Evolutionary conservation across 257 asterid species (phyloP), one percentile per base, ranked within the genome.

Genomic region (Prunella vulgaris): DNA sequence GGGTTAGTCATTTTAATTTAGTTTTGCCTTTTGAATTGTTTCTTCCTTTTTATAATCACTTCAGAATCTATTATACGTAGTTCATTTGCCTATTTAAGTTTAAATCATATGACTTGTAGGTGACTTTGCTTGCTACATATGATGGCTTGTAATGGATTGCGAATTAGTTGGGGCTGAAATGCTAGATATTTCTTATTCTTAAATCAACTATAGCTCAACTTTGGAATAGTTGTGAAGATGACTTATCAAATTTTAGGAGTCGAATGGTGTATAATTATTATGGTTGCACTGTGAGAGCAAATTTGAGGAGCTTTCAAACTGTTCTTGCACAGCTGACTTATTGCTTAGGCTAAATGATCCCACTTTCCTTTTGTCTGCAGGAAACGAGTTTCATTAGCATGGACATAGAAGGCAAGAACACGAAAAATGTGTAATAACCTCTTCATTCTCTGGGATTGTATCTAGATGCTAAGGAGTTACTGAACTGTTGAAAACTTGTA

Each of bases 1-100:
- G 95, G 96, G 90, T 90, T 78, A 90, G 95, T 71, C 64, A 20
- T 49, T 62, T 54, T 73, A 51, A 18, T 51, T 18, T 51, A 20
- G 3, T 46, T 44, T 35, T 25, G 49, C 67, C 52, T 53, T 68
- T 62, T 64, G 77, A 57, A 61, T 71, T 10, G 20, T 49, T 51
- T 51, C 3, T 14, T 38, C 5, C n/a, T n/a, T 46, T n/a, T 51
- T 18, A n/a, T 51, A 18, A 51, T 20, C 58, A 51, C 5, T 21
- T 49, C 22, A 17, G 60, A 49, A 38, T 62, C n/a, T 33, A 58
- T 60, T 33, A 74, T 40, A 28, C 65, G 60, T 18, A 66, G 44
- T 38, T 69, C 52, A 56, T 67, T 32, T 58, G 65, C 70, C 8
- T 52, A 9, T 37, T 62, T 46, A 64, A n/a, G 35, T 72, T 74